Evolutionary conservation across 2,329 filamentous ascomycete genomes (phyloP), one percentile per base, ranked within the genome.

Genomic region (Monosporascus ibericus): DNA sequence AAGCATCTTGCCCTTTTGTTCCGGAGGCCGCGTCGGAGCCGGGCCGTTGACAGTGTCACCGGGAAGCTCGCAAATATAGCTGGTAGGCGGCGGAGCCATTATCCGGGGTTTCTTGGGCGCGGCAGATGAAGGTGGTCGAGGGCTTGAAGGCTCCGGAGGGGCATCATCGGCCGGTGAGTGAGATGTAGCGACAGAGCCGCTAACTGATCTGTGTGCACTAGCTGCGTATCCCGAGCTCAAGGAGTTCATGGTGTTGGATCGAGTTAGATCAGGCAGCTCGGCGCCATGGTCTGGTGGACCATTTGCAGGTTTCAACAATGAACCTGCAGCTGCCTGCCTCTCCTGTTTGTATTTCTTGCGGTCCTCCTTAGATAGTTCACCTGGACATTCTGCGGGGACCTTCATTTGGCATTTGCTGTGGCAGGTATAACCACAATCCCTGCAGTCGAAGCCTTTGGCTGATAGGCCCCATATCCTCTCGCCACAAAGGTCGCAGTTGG

Each of bases 371-470:
- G 79, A 86, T 66, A 94, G 84, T 66, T 97, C 94, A 48, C 94
- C 94, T 0, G 94, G 94, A 65, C 94, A 99, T 66, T 96, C 90
- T 7, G 94, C 88, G 0, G 94, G 91, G 0, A 97, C 94, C 72
- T 97, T 99, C 87, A 99, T 94, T 74, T 99, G 90, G 69, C 94
- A 99, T 73, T 99, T 99, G 76, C 86, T 95, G 72, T 99, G 94
- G 66, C 94, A 99, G 2, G 92, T 96, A 72, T 96, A 99, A 36
- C 95, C 94, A 65, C 94, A 99, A 69, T 97, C 92, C 61, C 88
- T 84, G 66, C 94, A 99, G 68, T 95, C 92, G 66, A 96, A 95
- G 0, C 94, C 94, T 72, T 99, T 99, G 38, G 94, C 92, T 30
- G 90, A 95, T 40, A 99, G 71, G 1, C 94, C 94, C 94, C 94